phyloP scores from a whole-genome alignment of 495 filamentous ascomycete genomes.

The Aspergillus nidulans region DNA sequence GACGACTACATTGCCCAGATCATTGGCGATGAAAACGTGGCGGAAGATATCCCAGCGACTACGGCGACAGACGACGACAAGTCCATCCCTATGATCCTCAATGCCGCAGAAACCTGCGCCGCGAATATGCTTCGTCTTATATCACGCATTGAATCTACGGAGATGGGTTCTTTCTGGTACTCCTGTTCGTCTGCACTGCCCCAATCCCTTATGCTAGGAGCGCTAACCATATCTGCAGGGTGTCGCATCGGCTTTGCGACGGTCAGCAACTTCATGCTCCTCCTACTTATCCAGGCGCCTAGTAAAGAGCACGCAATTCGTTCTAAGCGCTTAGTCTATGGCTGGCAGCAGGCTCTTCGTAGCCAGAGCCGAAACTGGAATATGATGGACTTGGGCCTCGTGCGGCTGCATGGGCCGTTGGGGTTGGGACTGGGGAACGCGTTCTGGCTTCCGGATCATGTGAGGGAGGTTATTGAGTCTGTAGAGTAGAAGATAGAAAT shows the following conservation, averaged over 20 bases:
- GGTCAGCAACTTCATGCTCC: slow-evolving; percentile 33
- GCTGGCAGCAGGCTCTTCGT: slow-evolving; percentile 29
- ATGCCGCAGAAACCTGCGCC: slow-evolving; percentile 33
- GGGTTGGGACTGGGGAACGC: slow-evolving; percentile 24
- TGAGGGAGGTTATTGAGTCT: slow-evolving; percentile 17
- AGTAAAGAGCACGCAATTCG: slow-evolving; percentile 26
- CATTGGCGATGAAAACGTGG: background rate
- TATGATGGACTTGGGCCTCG: slow-evolving; percentile 30
- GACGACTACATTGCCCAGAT: slow-evolving; percentile 15
- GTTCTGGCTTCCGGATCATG: slow-evolving; percentile 27
- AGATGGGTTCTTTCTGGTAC: slow-evolving; percentile 35
- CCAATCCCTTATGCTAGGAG: background rate
- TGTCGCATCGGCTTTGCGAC: slow-evolving; percentile 35
- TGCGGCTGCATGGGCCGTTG: slow-evolving; percentile 28
- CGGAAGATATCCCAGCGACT: slow-evolving; percentile 24
- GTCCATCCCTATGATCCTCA: slow-evolving; percentile 25
- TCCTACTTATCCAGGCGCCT: slow-evolving; percentile 34
- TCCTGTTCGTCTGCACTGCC: slow-evolving; percentile 24
- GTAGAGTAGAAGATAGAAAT: background rate
- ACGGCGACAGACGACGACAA: slow-evolving; percentile 23
- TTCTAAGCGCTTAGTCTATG: slow-evolving; percentile 30
- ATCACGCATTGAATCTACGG: slow-evolving; percentile 24
- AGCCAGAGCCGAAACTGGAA: slow-evolving; percentile 29
- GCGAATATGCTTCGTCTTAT: slow-evolving; percentile 31
- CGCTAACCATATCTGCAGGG: slow-evolving; percentile 18